phyloP scores from a whole-genome alignment of 768 basidiomycete genomes.

The Suillus subaureus region DNA sequence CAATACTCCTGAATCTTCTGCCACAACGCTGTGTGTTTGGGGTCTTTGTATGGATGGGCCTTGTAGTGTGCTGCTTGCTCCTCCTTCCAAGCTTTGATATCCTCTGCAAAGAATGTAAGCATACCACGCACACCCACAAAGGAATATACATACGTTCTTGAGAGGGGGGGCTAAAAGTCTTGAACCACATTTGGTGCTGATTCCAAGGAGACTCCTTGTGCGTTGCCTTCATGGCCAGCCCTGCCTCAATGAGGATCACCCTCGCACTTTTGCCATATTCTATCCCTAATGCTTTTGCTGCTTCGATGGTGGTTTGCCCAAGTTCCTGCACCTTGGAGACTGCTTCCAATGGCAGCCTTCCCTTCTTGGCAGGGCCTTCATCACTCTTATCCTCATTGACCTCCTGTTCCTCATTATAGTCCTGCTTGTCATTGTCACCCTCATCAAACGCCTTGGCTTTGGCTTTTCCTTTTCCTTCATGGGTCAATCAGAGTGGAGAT shows the following conservation, averaged over 20 bases:
- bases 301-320: no score
- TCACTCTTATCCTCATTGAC: no score
- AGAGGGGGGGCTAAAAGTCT: neutral
- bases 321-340: no score
- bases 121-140: neutral
- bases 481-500: neutral
- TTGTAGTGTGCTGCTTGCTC: slow-evolving; percentile 1
- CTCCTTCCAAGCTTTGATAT: slow-evolving; percentile 3
- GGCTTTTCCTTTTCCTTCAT: neutral
- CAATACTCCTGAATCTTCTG: neutral
- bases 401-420: neutral
- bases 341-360: no score
- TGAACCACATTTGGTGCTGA: neutral
- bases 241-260: no score
- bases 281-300: no score
- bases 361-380: no score
- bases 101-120: neutral
- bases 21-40: neutral
- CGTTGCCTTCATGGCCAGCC: no score
- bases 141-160: neutral
- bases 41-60: neutral
- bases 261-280: no score
- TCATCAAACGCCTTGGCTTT: no score
- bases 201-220: no score
- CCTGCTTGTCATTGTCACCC: no score